phyloP scores from a whole-genome alignment of 1,139 yeast genomes.

The Zygoascus sp. region DNA sequence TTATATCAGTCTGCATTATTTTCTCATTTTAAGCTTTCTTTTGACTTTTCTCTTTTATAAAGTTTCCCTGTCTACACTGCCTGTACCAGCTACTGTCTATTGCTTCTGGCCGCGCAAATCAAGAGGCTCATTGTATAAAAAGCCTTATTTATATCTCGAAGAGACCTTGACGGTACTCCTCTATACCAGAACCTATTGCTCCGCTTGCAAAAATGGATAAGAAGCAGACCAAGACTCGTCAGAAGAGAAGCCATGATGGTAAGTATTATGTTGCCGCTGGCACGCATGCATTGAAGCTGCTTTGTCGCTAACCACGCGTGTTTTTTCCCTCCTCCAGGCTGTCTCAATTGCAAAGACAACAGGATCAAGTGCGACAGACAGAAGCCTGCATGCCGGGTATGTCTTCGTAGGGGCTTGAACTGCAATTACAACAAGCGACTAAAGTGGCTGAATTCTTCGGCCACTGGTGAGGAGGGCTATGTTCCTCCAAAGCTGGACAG shows the following conservation, averaged over 20 bases:
- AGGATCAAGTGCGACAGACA: conserved; percentile 13
- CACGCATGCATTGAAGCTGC: no score
- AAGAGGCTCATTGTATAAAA: no score
- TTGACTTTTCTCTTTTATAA: conserved; percentile 1
- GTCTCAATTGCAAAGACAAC: conserved; percentile 10
- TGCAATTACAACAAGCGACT: conserved; percentile 10
- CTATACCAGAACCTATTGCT: no score
- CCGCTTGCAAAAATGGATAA: not conserved
- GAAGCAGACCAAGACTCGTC: not conserved
- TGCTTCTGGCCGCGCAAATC: no score
- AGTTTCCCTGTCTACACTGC: not conserved
- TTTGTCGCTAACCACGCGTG: not conserved
- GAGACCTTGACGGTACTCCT: no score
- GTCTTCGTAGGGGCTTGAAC: conserved; percentile 4
- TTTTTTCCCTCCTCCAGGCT: conserved; percentile 5
- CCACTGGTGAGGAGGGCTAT: conserved; percentile 2
- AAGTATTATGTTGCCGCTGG: no score
- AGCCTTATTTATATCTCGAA: no score
- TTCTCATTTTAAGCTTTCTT: not conserved
- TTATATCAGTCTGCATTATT: not conserved
- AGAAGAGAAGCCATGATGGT: conserved; percentile 7
- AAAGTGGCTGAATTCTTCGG: conserved; percentile 8
- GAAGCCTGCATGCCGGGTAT: conserved; percentile 11
- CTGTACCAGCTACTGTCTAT: not conserved
- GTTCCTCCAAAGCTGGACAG: conserved; percentile 11